These are phyloP conservation scores for Saccharata proteae DNA, from an alignment of 2,329 filamentous ascomycete species.

Conservation along the genomic window DNA sequence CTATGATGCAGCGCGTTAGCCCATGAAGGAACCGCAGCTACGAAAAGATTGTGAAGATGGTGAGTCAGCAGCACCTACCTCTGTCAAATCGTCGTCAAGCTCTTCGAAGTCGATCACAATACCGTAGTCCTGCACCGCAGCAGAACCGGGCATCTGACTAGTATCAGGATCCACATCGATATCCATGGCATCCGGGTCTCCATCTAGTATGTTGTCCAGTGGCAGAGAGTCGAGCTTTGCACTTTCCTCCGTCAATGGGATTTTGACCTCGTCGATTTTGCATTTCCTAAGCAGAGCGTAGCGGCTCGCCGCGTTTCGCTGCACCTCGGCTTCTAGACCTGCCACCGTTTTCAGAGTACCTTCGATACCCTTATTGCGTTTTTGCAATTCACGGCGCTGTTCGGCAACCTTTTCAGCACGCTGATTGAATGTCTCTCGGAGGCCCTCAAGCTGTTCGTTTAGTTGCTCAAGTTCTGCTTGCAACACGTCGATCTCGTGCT, in stretches of 20 bases:
- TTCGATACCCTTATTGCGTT: constrained; percentile 75
- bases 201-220: constrained; percentile 63
- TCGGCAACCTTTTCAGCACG: constrained; percentile 67
- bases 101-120: constrained; percentile 78
- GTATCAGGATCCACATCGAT: constrained; percentile 74
- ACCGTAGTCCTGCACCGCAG: constrained; percentile 74
- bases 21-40: neutral
- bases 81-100: constrained; percentile 70
- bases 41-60: no score
- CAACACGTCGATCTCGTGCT: constrained; percentile 59
- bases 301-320: constrained; percentile 71
- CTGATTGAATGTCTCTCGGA: constrained; percentile 54
- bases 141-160: constrained; percentile 33
- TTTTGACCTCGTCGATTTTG: constrained; percentile 82
- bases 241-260: constrained; percentile 66
- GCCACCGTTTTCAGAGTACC: constrained; percentile 60
- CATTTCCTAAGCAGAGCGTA: constrained; percentile 78
- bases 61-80: constrained; percentile 24
- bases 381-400: constrained; percentile 68
- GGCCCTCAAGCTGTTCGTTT: constrained; percentile 56
- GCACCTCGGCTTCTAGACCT: constrained; percentile 70
- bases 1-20: constrained; percentile 33
- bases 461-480: constrained; percentile 68
- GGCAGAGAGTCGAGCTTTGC: constrained; percentile 66
- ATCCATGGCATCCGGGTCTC: constrained; percentile 57